These are phyloP conservation scores for Sclerotinia nivalis DNA, from an alignment of 2,329 filamentous ascomycete genomes.

Conservation along the genomic window DNA sequence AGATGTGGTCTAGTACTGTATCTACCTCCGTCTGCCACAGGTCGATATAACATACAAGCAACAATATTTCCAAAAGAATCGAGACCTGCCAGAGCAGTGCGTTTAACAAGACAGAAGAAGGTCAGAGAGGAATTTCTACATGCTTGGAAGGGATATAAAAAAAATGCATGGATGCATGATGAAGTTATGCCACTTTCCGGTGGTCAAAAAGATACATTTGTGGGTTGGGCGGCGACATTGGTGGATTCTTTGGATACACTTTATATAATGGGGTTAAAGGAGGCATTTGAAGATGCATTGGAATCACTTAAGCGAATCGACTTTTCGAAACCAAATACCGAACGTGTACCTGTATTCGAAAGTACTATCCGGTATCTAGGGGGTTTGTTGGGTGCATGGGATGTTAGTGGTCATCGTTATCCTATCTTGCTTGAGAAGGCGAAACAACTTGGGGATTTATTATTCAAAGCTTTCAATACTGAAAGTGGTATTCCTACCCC, in stretches of 20 bases:
- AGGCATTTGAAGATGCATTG: conserved; percentile 76
- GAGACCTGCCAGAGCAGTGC: background rate
- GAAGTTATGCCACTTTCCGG: conserved; percentile 74
- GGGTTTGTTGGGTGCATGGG: conserved; percentile 40
- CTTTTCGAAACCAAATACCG: conserved; percentile 27
- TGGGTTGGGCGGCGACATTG: conserved; percentile 82
- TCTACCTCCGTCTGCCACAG: background rate
- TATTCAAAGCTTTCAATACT: conserved; percentile 75
- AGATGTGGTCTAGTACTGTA: no score
- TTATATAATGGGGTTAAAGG: conserved; percentile 76
- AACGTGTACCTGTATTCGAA: conserved; percentile 32
- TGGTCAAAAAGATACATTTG: conserved; percentile 73
- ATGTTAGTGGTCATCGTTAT: conserved; percentile 63
- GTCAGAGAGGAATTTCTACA: conserved; percentile 29
- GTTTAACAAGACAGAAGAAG: conserved; percentile 14
- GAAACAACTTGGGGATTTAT: conserved; percentile 63
- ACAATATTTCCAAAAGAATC: conserved; percentile 12
- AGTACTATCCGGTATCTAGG: conserved; percentile 33
- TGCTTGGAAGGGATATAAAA: conserved; percentile 74
- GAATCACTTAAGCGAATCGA: conserved; percentile 52
- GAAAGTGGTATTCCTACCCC: conserved; percentile 73
- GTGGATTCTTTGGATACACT: conserved; percentile 80
- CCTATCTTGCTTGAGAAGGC: conserved; percentile 64
- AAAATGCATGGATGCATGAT: conserved; percentile 79
- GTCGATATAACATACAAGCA: conserved; percentile 20